Evolutionary conservation across 306 rosid species (phyloP).

Genomic region (Cucurbita maxima): DNA sequence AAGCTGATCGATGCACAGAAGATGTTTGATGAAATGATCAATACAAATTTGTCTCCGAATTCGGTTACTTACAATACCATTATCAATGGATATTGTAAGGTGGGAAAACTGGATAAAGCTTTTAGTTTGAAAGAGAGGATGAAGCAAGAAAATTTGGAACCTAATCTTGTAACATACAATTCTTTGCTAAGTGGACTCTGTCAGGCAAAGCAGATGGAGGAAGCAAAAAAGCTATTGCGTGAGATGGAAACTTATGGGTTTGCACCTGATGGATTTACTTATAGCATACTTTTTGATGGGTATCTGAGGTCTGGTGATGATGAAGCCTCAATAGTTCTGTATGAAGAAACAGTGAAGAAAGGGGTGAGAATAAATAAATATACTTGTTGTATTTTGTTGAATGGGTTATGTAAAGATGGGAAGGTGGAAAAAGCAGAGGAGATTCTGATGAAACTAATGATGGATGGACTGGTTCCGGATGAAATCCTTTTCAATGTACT

Average conservation of each 20-base stretch:
- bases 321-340: conserved; percentile 16
- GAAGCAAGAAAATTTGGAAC: conserved; percentile 32
- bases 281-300: conserved; percentile 36
- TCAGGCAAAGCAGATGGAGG: conserved; percentile 35
- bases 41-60: conserved; percentile 21
- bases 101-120: conserved; percentile 44
- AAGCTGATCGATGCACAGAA: conserved; percentile 43
- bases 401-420: conserved; percentile 52
- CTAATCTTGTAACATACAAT: conserved; percentile 47
- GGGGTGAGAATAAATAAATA: conserved; percentile 24
- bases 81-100: conserved; percentile 57
- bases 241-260: conserved; percentile 45
- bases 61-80: conserved; percentile 49
- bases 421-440: conserved; percentile 42
- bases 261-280: conserved; percentile 38
- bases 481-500: conserved; percentile 38
- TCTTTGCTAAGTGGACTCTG: conserved; percentile 52
- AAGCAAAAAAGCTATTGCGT: conserved; percentile 29
- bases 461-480: conserved; percentile 33
- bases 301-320: conserved; percentile 16
- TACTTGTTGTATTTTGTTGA: conserved; percentile 38
- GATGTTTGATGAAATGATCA: conserved; percentile 52
- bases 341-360: conserved; percentile 17
- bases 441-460: conserved; percentile 36
- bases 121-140: conserved; percentile 46